A percentile compares a stretch with the other conserved stretches of the same genome.
phyloP scores from a whole-genome alignment of 768 basidiomycete species.

The Tricholoma hemisulphureum region DNA sequence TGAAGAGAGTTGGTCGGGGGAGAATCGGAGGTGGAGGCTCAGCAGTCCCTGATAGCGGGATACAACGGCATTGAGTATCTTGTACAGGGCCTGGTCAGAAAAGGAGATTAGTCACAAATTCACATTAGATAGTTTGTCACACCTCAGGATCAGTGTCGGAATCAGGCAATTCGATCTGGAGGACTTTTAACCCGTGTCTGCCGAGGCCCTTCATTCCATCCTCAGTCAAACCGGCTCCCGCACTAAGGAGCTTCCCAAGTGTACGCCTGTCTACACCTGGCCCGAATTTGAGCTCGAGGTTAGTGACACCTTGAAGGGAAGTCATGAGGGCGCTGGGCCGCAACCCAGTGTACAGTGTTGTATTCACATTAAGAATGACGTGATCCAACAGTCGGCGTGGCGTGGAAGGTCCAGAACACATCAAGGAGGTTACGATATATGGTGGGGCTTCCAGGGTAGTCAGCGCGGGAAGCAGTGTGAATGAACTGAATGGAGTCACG shows the following conservation, averaged over 20 bases:
- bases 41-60: conserved; percentile 40
- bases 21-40: conserved; percentile 25
- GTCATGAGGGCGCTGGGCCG: conserved; percentile 42
- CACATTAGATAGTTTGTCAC: conserved; percentile 4
- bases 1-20: conserved; percentile 3
- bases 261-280: conserved; percentile 42
- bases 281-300: conserved; percentile 36
- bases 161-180: conserved; percentile 32
- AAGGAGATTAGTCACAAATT: not conserved
- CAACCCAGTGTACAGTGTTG: conserved; percentile 45
- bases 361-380: conserved; percentile 40
- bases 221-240: conserved; percentile 36
- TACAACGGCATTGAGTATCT: conserved; percentile 37
- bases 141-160: conserved; percentile 33
- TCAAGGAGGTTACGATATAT: conserved; percentile 28
- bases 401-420: conserved; percentile 7
- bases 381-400: conserved; percentile 28
- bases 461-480: conserved; percentile 41
- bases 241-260: conserved; percentile 46
- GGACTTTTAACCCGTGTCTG: conserved; percentile 18
- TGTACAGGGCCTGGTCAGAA: conserved; percentile 34
- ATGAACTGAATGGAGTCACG: conserved; percentile 24
- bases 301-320: conserved; percentile 31
- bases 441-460: conserved; percentile 38
- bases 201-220: conserved; percentile 8